Evolutionary conservation across 805 yeast genomes (phyloP).

Genomic region (Kregervanrija fluxuum): DNA sequence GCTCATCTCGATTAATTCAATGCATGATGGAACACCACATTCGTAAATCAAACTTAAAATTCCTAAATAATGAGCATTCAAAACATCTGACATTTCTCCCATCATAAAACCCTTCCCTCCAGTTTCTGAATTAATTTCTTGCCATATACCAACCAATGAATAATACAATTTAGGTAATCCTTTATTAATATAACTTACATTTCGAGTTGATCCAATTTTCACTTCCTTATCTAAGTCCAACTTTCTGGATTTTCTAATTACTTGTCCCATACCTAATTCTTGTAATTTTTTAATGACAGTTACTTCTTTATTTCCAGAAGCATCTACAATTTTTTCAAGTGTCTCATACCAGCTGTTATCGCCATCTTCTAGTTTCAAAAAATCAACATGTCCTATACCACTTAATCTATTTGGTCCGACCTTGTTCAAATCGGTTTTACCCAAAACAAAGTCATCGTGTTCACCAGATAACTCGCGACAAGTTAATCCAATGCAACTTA

Average conservation of each 20-base stretch:
- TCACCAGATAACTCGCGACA: constrained; percentile 63
- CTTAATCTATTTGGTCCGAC: constrained; percentile 36
- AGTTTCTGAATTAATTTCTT: constrained; percentile 29
- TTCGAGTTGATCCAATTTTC: constrained; percentile 11
- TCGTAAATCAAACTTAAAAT: constrained; percentile 52
- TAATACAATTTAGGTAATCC: constrained; percentile 38
- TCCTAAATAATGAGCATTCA: constrained; percentile 51
- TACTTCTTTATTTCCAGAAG: constrained; percentile 25
- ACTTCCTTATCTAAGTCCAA: constrained; percentile 15
- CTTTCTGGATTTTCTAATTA: constrained; percentile 35
- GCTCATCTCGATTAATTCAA: constrained; percentile 49
- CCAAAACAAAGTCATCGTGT: constrained; percentile 40
- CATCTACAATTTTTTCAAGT: not conserved
- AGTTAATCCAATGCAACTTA: constrained; percentile 62
- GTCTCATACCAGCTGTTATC: constrained; percentile 2
- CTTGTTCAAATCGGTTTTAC: constrained; percentile 27
- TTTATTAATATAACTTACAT: constrained; percentile 30
- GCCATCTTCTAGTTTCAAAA: constrained; percentile 20
- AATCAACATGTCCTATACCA: constrained; percentile 36
- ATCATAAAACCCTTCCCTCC: constrained; percentile 33
- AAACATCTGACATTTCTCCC: constrained; percentile 47
- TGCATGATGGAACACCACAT: constrained; percentile 49
- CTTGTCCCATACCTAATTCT: constrained; percentile 27
- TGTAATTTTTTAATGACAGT: constrained; percentile 18
- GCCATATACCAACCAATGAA: constrained; percentile 47